phyloP scores from a whole-genome alignment of 2,329 filamentous ascomycete species.

The Aspergillus felis region DNA sequence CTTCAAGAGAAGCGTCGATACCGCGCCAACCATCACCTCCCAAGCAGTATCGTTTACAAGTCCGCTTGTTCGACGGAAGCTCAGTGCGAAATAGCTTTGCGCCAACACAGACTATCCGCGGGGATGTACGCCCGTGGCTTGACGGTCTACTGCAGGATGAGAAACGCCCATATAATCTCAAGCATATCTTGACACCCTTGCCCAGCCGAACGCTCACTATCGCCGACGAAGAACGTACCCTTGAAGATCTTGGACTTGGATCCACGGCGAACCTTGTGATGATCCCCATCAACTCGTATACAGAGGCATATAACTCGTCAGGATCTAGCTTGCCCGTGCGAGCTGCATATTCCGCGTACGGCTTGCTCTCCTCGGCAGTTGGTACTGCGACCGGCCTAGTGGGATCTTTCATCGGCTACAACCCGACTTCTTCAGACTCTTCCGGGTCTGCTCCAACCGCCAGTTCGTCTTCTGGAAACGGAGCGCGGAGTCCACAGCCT shows the following conservation, averaged over 20 bases:
- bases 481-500: slow-evolving; percentile 12
- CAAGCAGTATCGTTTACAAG: slow-evolving; percentile 61
- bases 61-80: slow-evolving; percentile 79
- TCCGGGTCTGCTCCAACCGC: slow-evolving; percentile 5
- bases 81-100: slow-evolving; percentile 71
- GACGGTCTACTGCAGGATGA: slow-evolving; percentile 58
- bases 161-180: slow-evolving; percentile 71
- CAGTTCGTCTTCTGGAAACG: slow-evolving; percentile 6
- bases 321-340: slow-evolving; percentile 38
- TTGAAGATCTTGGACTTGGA: slow-evolving; percentile 67
- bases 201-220: slow-evolving; percentile 72
- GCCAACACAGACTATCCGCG: slow-evolving; percentile 57
- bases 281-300: slow-evolving; percentile 63
- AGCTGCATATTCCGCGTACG: slow-evolving; percentile 40
- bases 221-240: slow-evolving; percentile 65
- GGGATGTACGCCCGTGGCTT: slow-evolving; percentile 72
- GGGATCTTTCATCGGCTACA: slow-evolving; percentile 43
- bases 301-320: slow-evolving; percentile 52
- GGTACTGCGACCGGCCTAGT: slow-evolving; percentile 41
- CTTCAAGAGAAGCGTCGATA: slow-evolving; percentile 5
- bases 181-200: slow-evolving; percentile 73
- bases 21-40: slow-evolving; percentile 18
- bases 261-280: slow-evolving; percentile 82
- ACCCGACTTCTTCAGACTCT: slow-evolving; percentile 16
- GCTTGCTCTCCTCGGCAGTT: slow-evolving; percentile 41